Conservation (phyloP, 768 basidiomycete genomes). For the Hypsizygus marmoreus region DNA sequence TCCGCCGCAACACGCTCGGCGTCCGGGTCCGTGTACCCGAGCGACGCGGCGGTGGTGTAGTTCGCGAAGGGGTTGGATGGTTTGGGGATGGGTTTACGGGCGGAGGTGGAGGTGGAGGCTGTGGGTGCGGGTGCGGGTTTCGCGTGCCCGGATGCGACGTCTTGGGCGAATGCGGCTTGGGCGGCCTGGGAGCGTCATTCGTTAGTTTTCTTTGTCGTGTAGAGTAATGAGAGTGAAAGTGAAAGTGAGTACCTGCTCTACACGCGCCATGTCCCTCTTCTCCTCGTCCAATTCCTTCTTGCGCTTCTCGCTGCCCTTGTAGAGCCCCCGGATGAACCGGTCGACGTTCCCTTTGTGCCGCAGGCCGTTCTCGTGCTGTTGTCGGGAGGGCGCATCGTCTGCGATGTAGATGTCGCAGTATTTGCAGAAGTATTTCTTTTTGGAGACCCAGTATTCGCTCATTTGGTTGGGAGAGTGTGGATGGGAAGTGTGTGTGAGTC, state of each 20-base stretch:
- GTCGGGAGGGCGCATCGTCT: slow-evolving; percentile 90
- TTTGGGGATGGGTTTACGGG: slow-evolving; percentile 46
- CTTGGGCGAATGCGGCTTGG: slow-evolving; percentile 75
- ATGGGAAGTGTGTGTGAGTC: not conserved
- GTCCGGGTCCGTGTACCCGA: slow-evolving; percentile 82
- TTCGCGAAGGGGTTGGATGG: slow-evolving; percentile 72
- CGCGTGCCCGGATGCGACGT: slow-evolving; percentile 70
- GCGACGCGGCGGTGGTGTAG: slow-evolving; percentile 84
- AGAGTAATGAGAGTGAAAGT: not conserved
- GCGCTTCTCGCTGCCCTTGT: slow-evolving; percentile 89
- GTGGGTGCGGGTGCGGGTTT: slow-evolving; percentile 36
- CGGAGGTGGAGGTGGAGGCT: slow-evolving; percentile 33
- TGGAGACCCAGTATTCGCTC: slow-evolving; percentile 93
- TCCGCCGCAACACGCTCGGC: slow-evolving; percentile 64
- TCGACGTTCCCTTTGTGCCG: slow-evolving; percentile 95
- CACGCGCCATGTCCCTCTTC: slow-evolving; percentile 79
- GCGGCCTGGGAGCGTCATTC: slow-evolving; percentile 67
- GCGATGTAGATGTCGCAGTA: slow-evolving; percentile 98
- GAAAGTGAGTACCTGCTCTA: slow-evolving; percentile 66
- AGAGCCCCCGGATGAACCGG: slow-evolving; percentile 86
- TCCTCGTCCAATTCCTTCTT: slow-evolving; percentile 87
- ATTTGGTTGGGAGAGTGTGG: slow-evolving; percentile 39
- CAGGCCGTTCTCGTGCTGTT: slow-evolving; percentile 91
- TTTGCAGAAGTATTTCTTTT: slow-evolving; percentile 93
- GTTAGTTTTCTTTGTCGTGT: too few species aligned